Base-by-base conservation (phyloP, 306 rosid species). In the Mimosa bimucronata region DNA sequence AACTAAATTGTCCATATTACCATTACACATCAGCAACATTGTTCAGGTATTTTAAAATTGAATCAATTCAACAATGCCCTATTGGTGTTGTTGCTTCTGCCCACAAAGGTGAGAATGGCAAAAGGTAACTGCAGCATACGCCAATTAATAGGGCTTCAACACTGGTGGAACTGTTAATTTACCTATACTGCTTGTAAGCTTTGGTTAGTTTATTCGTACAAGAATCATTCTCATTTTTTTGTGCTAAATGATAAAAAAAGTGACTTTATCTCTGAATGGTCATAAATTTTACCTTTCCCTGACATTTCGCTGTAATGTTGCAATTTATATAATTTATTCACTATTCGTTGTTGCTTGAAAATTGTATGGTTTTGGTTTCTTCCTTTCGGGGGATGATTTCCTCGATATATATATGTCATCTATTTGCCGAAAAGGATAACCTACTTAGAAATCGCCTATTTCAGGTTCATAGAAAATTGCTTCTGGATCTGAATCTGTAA, bases 401-500 rank as follows among this genome's bases (percentile, higher is more conserved):
- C 79, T 61, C 55, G 31, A 66, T 67, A 66, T 30, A 31, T 25
- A 7, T 50, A 52, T 73, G 65, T 30, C 37, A 29, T 19, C 25
- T 77, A 30, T 66, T 30, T 29, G 18, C 2, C 6, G 31, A 6
- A 52, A 52, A 3, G 48, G 42, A 50, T 79, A 79, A n/a, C 71
- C 84, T 28, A 80, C 52, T 40, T 48, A 31, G 66, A 57, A 26
- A 82, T 66, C 77, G 75, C 75, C 72, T 29, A 77, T 87, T 93
- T 91, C 94, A 90, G 97, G 98, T 66, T 86, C 90, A 76, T 88
- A 78, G 84, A 93, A 85, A 81, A 66, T 82, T 66, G 71, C 83
- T 15, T 84, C 90, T 69, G 88, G 91, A 50, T 77, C 91, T 23
- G 91, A 89, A 71, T 76, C 94, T 52, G 80, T 83, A 55, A 92